These are phyloP conservation scores for Primulina huaijiensis DNA, from an alignment of 257 asterid species.

Conservation along the genomic window DNA sequence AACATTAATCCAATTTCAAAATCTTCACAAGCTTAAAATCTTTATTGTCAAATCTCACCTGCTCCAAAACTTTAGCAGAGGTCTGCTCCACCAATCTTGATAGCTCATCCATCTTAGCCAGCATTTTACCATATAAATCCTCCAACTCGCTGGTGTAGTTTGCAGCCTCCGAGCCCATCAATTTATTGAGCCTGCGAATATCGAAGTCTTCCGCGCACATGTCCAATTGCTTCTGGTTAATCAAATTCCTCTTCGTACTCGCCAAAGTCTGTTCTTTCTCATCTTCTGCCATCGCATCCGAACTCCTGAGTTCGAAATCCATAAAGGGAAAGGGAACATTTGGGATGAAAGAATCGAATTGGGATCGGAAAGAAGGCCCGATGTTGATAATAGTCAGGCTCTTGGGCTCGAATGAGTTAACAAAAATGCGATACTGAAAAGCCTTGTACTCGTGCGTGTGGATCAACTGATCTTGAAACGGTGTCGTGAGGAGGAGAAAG, in stretches of 20 bases:
- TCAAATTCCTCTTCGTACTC: slow-evolving; percentile 30
- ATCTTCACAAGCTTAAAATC: not conserved
- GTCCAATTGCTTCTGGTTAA: slow-evolving; percentile 63
- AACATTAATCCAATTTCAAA: not conserved
- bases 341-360: slow-evolving; percentile 71
- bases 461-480: slow-evolving; percentile 66
- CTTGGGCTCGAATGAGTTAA: slow-evolving; percentile 53
- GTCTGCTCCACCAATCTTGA: slow-evolving; percentile 64
- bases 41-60: slow-evolving; percentile 42
- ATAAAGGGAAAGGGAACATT: slow-evolving; percentile 59
- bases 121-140: slow-evolving; percentile 76
- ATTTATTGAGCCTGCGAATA: slow-evolving; percentile 50
- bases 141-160: slow-evolving; percentile 59
- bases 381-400: slow-evolving; percentile 60
- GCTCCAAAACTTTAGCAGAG: slow-evolving; percentile 65
- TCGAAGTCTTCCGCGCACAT: slow-evolving; percentile 65
- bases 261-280: slow-evolving; percentile 34
- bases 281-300: slow-evolving; percentile 67
- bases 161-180: slow-evolving; percentile 57
- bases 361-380: slow-evolving; percentile 79
- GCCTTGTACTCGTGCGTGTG: slow-evolving; percentile 88
- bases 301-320: slow-evolving; percentile 45
- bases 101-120: slow-evolving; percentile 61
- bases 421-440: slow-evolving; percentile 40
- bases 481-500: slow-evolving; percentile 76